Conservation (phyloP, 306 rosid species). For the Morella rubra region DNA sequence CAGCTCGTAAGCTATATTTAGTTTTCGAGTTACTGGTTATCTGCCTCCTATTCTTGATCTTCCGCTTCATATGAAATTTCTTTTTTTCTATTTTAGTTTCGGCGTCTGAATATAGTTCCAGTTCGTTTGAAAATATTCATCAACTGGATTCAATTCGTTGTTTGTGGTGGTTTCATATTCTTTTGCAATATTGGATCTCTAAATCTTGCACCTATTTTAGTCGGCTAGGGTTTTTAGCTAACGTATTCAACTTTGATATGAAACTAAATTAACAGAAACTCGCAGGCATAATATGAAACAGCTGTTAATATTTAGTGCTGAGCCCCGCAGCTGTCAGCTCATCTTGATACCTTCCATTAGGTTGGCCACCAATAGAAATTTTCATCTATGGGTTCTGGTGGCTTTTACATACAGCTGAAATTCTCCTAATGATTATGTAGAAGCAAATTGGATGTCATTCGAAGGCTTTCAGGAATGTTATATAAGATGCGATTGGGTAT, state of each 20-base stretch:
- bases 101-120: not conserved
- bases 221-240: too few species aligned
- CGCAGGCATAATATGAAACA: not conserved
- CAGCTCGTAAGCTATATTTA: constrained; percentile 58
- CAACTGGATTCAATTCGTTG: too few species aligned
- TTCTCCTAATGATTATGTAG: not conserved
- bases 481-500: not conserved
- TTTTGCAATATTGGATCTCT: too few species aligned
- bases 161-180: too few species aligned
- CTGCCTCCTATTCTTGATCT: not conserved
- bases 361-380: not conserved
- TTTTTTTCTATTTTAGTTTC: not conserved
- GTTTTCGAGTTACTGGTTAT: not conserved
- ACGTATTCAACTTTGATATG: not conserved
- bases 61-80: not conserved
- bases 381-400: not conserved
- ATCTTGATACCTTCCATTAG: not conserved
- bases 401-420: not conserved
- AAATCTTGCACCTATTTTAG: too few species aligned
- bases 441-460: not conserved
- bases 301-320: not conserved
- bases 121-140: not conserved
- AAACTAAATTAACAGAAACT: not conserved
- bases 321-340: not conserved
- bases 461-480: not conserved